Conservation (phyloP, 2,329 filamentous ascomycete genomes). For the Colletotrichum higginsianum region DNA sequence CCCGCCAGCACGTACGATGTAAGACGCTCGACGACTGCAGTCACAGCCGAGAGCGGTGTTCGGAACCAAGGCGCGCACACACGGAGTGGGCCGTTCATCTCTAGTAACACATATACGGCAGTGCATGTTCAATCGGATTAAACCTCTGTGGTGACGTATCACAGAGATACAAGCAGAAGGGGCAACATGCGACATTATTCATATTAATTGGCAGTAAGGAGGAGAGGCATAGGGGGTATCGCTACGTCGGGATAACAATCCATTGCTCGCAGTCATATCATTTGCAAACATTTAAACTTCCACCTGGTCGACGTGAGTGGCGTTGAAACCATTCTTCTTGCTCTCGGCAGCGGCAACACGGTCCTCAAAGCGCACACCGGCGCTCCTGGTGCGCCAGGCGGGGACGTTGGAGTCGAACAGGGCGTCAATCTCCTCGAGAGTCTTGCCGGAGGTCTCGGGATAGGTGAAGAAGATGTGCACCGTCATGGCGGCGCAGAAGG, state of each 20-base stretch:
- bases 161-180: neutral
- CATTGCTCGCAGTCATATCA: too few species aligned
- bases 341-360: slow-evolving; percentile 26
- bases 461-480: slow-evolving; percentile 47
- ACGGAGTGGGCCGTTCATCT: too few species aligned
- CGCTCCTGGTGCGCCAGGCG: slow-evolving; percentile 31
- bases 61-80: too few species aligned
- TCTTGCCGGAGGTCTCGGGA: slow-evolving; percentile 49
- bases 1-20: neutral
- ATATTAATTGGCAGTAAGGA: neutral
- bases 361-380: slow-evolving; percentile 27
- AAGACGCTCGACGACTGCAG: neutral
- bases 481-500: slow-evolving; percentile 42
- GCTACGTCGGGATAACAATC: neutral
- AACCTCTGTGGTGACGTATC: neutral
- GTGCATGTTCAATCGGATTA: slow-evolving; percentile 1
- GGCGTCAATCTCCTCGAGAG: slow-evolving; percentile 45
- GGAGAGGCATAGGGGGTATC: neutral
- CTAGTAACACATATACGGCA: neutral
- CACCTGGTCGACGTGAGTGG: slow-evolving; percentile 19
- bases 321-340: slow-evolving; percentile 14
- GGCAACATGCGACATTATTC: neutral
- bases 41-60: neutral
- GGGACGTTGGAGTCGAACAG: slow-evolving; percentile 41
- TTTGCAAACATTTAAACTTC: neutral